phyloP scores from a whole-genome alignment of 768 basidiomycete genomes.

The Pleurotus ostreatus region DNA sequence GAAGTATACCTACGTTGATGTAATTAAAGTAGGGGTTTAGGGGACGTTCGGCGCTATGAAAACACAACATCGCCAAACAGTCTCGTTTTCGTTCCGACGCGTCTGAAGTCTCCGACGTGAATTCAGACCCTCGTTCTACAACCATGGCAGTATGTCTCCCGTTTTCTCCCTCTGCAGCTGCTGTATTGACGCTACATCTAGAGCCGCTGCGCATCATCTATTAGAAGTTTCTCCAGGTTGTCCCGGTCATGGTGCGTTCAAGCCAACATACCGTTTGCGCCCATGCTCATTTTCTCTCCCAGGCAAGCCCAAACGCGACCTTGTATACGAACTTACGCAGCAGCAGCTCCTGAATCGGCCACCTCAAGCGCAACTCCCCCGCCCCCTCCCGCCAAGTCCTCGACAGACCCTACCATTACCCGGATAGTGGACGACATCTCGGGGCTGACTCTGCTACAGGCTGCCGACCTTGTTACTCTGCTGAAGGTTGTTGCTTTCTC shows the following conservation, averaged over 20 bases:
- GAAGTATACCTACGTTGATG: no score
- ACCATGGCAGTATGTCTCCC: slow-evolving; percentile 3
- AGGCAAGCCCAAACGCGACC: slow-evolving; percentile 5
- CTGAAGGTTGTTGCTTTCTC: slow-evolving; percentile 64
- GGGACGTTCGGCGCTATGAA: neutral
- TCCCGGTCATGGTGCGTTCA: neutral
- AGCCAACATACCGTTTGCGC: neutral
- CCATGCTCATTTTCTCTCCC: neutral
- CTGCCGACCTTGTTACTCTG: slow-evolving; percentile 87
- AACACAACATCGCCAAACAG: neutral
- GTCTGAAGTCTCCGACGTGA: slow-evolving; percentile 5
- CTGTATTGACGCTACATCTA: neutral
- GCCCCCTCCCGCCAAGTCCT: slow-evolving; percentile 32
- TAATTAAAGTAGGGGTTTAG: no score
- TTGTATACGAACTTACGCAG: slow-evolving; percentile 2
- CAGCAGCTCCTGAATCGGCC: slow-evolving; percentile 38
- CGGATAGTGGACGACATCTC: slow-evolving; percentile 94
- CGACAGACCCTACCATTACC: slow-evolving; percentile 63
- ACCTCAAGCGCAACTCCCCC: slow-evolving; percentile 42
- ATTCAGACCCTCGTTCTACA: neutral
- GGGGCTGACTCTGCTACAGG: slow-evolving; percentile 82
- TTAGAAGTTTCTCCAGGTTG: slow-evolving; percentile 4
- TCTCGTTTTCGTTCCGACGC: slow-evolving; percentile 8
- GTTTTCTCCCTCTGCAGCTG: neutral
- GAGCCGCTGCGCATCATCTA: slow-evolving; percentile 6